A percentile compares a stretch with the other conserved stretches of the same genome.
phyloP scores from a whole-genome alignment of 495 filamentous ascomycete species.

The Parmelia sp. region DNA sequence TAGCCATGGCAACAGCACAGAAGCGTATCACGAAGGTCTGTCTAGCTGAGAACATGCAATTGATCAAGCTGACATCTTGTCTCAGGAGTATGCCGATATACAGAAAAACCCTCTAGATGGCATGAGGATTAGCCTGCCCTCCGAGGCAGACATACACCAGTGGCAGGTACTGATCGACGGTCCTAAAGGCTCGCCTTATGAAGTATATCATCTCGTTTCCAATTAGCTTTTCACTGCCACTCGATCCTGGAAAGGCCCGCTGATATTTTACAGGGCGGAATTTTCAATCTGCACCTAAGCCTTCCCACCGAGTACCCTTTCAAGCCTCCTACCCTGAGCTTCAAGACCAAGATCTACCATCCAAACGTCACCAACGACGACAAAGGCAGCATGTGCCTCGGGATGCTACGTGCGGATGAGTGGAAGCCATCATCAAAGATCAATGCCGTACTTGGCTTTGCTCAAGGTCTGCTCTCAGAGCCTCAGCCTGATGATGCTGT shows the following conservation, averaged over 20 bases:
- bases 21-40: constrained; percentile 59
- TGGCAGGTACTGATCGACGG: constrained; percentile 80
- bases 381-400: constrained; percentile 86
- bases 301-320: constrained; percentile 90
- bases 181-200: constrained; percentile 64
- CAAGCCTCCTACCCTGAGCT: constrained; percentile 79
- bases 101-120: constrained; percentile 55
- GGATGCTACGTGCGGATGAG: constrained; percentile 76
- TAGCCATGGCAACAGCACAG: constrained; percentile 18
- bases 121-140: constrained; percentile 56
- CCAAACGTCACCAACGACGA: constrained; percentile 96
- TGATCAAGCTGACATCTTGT: constrained; percentile 6
- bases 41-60: constrained; percentile 3
- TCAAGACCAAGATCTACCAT: constrained; percentile 96
- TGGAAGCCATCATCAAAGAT: constrained; percentile 92
- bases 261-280: constrained; percentile 52
- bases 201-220: constrained; percentile 39
- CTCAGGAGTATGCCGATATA: constrained; percentile 68
- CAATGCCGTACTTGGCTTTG: constrained; percentile 68
- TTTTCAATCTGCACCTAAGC: constrained; percentile 66
- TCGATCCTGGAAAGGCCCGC: neutral
- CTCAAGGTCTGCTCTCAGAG: constrained; percentile 69
- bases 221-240: neutral
- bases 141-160: constrained; percentile 69
- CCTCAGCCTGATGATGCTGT: constrained; percentile 94